Base-by-base conservation (phyloP, 164 flowering plant species). In the Saururus chinensis region DNA sequence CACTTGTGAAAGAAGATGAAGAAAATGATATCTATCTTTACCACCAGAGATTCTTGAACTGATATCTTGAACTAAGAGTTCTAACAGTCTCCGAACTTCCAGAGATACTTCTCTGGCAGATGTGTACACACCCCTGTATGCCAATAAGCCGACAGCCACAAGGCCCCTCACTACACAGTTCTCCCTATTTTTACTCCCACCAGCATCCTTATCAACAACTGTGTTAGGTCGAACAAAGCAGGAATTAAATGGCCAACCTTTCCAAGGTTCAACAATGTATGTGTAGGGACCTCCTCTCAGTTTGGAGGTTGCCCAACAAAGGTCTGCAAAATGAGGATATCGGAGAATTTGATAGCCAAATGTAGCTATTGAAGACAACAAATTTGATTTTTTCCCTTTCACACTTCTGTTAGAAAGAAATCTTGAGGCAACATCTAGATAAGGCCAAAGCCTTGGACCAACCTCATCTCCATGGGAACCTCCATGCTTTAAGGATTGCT, bases 221-320 rank as follows among this genome's bases (percentile, higher is more conserved):
- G 65, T 74, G 65, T 25, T 45, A 35, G 97, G 88, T 51, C 88
- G 89, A 65, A 84, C 61, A 20, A 90, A 75, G 68, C 99, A 93
- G 37, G 99, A 74, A 77, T 90, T 93, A 73, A 93, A 90, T 54
- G 99, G 99, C 99, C 99, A 93, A 64, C 87, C 87, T 68, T 84
- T 93, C 97, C 88, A 93, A 23, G 89, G 88, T 61, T 91, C 97
- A 75, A 66, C 73, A 30, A 79, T 62, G 51, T 83, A 85, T 37
- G 87, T 75, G 73, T 67, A 80, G 16, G 99, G 99, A 60, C 99
- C 99, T 66, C 85, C 96, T 74, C 82, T 93, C 61, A 93, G 68
- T 69, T 93, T 93, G 62, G 99, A 93, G 59, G 99, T 88, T 26
- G 82, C 80, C 99, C 97, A 93, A 83, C 97, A 90, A 65, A 93